Evolutionary conservation across 2,329 filamentous ascomycete genomes (phyloP).

Genomic region (Seiridium unicorne): DNA sequence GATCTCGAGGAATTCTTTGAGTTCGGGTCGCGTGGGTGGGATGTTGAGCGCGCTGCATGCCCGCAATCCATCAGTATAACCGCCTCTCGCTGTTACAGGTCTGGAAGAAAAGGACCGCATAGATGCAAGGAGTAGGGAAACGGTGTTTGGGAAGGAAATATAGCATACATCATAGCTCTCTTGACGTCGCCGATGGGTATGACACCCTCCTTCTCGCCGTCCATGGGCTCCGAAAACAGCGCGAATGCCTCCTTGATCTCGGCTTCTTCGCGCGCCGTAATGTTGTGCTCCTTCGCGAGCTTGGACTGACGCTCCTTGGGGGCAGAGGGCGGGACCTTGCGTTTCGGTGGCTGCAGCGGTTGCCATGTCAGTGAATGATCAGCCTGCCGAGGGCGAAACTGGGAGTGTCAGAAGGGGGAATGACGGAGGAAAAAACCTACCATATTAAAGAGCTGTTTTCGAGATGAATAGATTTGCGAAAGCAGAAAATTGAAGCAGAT

Average conservation of each 20-base stretch:
- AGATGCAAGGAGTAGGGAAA: background rate
- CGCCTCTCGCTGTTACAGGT: background rate
- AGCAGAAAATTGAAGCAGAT: background rate
- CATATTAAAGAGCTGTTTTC: background rate
- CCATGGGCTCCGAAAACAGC: conserved; percentile 72
- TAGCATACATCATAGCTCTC: conserved; percentile 67
- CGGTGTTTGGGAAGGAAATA: background rate
- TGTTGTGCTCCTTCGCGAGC: conserved; percentile 87
- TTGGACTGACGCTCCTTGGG: conserved; percentile 68
- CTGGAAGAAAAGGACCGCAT: background rate
- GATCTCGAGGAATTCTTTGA: conserved; percentile 73
- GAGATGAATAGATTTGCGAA: background rate
- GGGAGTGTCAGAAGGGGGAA: too few relatives aligned
- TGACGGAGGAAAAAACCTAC: background rate
- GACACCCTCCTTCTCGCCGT: conserved; percentile 71
- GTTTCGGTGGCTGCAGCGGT: conserved; percentile 49
- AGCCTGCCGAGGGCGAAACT: too few relatives aligned
- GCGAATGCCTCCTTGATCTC: conserved; percentile 90
- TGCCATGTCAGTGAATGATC: too few relatives aligned
- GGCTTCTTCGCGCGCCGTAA: conserved; percentile 78
- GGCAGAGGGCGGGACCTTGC: conserved; percentile 36
- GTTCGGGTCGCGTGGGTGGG: conserved; percentile 63
- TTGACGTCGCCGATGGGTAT: conserved; percentile 67
- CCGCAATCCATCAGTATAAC: conserved; percentile 3
- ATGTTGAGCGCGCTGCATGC: conserved; percentile 74